These are phyloP conservation scores for Parafenestella ontariensis DNA, from an alignment of 2,329 filamentous ascomycete species.

Conservation along the genomic window DNA sequence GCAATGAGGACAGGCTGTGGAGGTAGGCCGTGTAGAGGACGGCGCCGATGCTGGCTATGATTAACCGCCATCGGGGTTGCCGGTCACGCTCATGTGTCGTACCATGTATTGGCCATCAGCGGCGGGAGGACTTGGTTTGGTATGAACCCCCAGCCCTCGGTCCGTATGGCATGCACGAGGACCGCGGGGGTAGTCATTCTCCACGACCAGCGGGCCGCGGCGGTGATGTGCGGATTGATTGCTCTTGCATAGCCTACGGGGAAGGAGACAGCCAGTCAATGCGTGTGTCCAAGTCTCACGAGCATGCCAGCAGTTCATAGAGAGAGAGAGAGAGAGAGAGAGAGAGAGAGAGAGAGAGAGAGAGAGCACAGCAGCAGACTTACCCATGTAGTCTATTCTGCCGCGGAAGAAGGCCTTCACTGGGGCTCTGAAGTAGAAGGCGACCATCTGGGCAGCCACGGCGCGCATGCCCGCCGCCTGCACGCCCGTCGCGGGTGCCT, in stretches of 20 bases:
- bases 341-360: too few relatives aligned
- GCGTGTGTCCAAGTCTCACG: too few relatives aligned
- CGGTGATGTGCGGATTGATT: slow-evolving; percentile 63
- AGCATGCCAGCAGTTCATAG: too few relatives aligned
- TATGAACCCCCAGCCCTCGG: slow-evolving; percentile 76
- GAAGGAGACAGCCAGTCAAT: not conserved
- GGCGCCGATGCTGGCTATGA: slow-evolving; percentile 65
- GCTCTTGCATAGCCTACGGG: slow-evolving; percentile 62
- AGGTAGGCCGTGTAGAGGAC: slow-evolving; percentile 79
- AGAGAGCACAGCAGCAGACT: too few relatives aligned
- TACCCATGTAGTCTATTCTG: slow-evolving; percentile 77
- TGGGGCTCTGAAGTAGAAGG: slow-evolving; percentile 90
- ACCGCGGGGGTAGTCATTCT: slow-evolving; percentile 73
- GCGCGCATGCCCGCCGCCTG: slow-evolving; percentile 86
- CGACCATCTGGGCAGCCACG: slow-evolving; percentile 80
- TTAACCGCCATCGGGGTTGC: slow-evolving; percentile 8
- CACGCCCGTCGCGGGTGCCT: slow-evolving; percentile 72
- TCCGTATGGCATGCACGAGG: slow-evolving; percentile 69
- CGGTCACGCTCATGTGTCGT: slow-evolving; percentile 18
- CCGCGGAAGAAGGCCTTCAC: slow-evolving; percentile 93
- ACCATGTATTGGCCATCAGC: slow-evolving; percentile 74
- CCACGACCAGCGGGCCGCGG: slow-evolving; percentile 63
- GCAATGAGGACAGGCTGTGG: slow-evolving; percentile 69
- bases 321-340: too few relatives aligned
- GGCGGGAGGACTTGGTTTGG: slow-evolving; percentile 80